These are phyloP conservation scores for Pleoardoris graminearum DNA, from an alignment of 2,329 filamentous ascomycete species.

Conservation along the genomic window DNA sequence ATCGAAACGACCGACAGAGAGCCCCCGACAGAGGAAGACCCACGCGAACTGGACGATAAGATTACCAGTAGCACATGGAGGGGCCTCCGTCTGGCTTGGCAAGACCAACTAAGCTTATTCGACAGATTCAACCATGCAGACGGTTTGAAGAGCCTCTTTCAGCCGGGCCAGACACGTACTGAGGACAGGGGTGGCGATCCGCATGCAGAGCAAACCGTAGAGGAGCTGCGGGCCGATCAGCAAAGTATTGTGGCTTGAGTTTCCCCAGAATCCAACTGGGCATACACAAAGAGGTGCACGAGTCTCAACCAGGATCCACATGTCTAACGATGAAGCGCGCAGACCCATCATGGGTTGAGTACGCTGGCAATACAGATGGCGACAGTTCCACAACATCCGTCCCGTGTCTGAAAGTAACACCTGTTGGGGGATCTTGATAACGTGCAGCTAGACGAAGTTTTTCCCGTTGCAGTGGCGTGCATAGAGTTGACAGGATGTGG, in stretches of 20 bases:
- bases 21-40: conserved; percentile 67
- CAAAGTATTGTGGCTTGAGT: conserved; percentile 36
- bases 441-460: conserved; percentile 28
- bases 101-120: conserved; percentile 73
- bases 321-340: neutral
- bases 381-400: neutral
- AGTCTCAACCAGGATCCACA: no score
- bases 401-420: conserved; percentile 6
- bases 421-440: conserved; percentile 25
- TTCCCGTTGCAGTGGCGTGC: conserved; percentile 39
- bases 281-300: neutral
- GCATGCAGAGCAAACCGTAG: conserved; percentile 43
- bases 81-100: conserved; percentile 77
- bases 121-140: conserved; percentile 81
- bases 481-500: conserved; percentile 36
- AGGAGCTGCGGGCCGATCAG: conserved; percentile 47
- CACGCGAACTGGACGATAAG: conserved; percentile 63
- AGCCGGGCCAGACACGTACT: conserved; percentile 40
- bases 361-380: neutral
- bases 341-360: neutral
- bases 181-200: conserved; percentile 43
- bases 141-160: conserved; percentile 61
- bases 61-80: conserved; percentile 92
- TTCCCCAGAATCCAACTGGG: neutral
- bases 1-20: conserved; percentile 84